Conservation (phyloP, 2,329 filamentous ascomycete genomes). For the Clarireedia sp. region DNA sequence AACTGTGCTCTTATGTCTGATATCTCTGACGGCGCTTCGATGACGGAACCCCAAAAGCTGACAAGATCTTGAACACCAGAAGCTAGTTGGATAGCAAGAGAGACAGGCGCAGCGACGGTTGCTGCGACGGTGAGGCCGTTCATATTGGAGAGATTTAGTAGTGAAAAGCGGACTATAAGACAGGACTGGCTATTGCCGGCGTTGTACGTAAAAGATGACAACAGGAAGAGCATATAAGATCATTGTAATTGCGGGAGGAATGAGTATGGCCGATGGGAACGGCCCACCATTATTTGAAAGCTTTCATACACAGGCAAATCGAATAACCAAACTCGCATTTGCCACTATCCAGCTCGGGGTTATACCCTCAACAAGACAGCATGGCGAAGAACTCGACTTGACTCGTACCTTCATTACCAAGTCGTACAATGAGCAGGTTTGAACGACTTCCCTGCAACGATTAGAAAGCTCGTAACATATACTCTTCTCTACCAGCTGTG, state of each 20-base stretch:
- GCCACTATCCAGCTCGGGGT: background rate
- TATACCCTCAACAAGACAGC: background rate
- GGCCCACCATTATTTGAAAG: background rate
- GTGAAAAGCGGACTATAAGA: background rate
- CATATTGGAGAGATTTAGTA: constrained; percentile 27
- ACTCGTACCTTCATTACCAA: background rate
- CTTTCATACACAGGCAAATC: background rate
- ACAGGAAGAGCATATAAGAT: background rate
- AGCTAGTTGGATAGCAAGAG: background rate
- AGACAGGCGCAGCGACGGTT: background rate
- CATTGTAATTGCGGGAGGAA: too few species aligned
- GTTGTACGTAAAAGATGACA: background rate
- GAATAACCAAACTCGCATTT: background rate
- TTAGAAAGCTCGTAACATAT: too few species aligned
- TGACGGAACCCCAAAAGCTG: background rate
- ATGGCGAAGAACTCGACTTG: background rate
- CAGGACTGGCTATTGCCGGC: background rate
- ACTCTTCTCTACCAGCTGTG: too few species aligned
- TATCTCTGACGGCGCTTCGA: background rate
- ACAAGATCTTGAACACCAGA: background rate
- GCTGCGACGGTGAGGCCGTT: constrained; percentile 42
- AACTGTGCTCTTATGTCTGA: background rate
- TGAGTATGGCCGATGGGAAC: too few species aligned
- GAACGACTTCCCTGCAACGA: too few species aligned
- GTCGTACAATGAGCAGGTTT: background rate